Evolutionary conservation across 495 filamentous ascomycete species (phyloP), one percentile per base, ranked within the genome.

Genomic region (Podospora tetraspora): DNA sequence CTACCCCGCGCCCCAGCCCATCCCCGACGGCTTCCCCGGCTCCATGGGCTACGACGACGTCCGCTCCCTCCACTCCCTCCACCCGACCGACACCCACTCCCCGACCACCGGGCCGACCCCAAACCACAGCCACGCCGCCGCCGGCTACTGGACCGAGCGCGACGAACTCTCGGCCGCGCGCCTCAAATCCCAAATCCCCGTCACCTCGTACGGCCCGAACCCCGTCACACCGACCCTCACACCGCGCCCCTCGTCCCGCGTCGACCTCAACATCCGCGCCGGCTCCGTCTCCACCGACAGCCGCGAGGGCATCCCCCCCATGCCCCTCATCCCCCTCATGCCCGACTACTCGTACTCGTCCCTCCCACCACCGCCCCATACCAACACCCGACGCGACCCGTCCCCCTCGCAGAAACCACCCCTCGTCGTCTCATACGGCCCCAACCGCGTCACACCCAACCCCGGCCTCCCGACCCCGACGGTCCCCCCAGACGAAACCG

Each of bases 41-140:
- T 78, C 76, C 5, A 74, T 66, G 66, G 76, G 76, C n/a, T 78
- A 78, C 60, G 76, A 76, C 30, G 76, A 78, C 57, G 73, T 73
- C 9, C 74, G 74, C 23, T 74, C 72, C 23, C 57, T 72, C 8
- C 61, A 68, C 23, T 73, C 72, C 27, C 65, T 71, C n/a, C 68
- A 74, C 24, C 70, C 71, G 7, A 66, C 64, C 34, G 6, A 69
- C 23, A 62, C 66, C 3, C 76, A 77, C 62, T 75, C 76, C 2
- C 73, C 74, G 8, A 69, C 66, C 13, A 43, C 29, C 27, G 67
- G 66, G 0, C 73, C 75, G 59, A 74, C 76, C 10, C 73, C 76
- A 9, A 66, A 13, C 25, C 32, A 61, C 19, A 70, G 69, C 13
- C 62, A 74, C 56, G 60, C 56, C 25, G 67, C 64, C 25, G 67